Conservation (phyloP, 1,284 basidiomycete species). For the Cryptococcus wingfieldii region DNA sequence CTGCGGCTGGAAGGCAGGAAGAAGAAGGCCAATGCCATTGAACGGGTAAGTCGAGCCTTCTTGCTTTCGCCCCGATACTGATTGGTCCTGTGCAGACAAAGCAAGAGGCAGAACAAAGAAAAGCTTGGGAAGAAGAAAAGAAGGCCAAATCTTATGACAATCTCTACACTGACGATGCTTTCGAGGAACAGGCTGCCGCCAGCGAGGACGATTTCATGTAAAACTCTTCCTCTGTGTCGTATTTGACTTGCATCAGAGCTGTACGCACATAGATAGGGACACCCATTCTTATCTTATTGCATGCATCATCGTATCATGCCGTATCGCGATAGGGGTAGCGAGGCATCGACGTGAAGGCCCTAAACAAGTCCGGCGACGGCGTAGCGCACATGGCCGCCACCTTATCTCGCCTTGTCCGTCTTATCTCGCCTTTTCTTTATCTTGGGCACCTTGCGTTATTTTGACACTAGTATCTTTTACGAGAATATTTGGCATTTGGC, state of each 20-base stretch:
- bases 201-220: conserved; percentile 50
- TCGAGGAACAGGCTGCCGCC: conserved; percentile 35
- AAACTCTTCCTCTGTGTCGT: background rate
- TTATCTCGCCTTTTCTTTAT: no score
- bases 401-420: background rate
- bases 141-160: conserved; percentile 43
- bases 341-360: no score
- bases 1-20: conserved; percentile 66
- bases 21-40: conserved; percentile 61
- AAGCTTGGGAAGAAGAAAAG: conserved; percentile 47
- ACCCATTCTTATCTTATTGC: background rate
- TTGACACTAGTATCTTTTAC: no score
- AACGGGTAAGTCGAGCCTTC: conserved; percentile 40
- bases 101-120: conserved; percentile 39
- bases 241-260: background rate
- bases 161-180: conserved; percentile 45
- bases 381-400: background rate
- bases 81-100: conserved; percentile 6
- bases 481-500: no score
- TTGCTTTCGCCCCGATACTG: background rate
- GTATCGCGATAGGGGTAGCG: background rate
- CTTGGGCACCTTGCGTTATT: no score
- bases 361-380: background rate
- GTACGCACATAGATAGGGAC: no score
- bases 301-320: background rate